These are phyloP conservation scores for Astragalus glycyphyllos DNA, from an alignment of 306 rosid genomes.

Conservation along the genomic window DNA sequence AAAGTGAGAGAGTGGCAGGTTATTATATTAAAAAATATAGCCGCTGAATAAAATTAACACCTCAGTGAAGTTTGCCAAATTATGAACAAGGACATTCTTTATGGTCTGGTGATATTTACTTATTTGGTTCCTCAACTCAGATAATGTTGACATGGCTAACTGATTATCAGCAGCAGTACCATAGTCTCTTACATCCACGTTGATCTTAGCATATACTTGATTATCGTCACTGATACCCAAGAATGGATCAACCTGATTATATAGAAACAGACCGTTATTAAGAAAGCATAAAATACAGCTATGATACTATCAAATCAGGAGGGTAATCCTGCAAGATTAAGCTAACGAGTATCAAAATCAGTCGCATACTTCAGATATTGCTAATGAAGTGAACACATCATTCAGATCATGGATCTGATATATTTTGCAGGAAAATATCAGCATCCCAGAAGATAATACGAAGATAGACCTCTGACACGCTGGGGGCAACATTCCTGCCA, in stretches of 20 bases:
- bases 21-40: neutral
- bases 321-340: slow-evolving; percentile 20
- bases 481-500: slow-evolving; percentile 70
- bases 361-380: slow-evolving; percentile 72
- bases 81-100: slow-evolving; percentile 64
- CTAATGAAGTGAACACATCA: slow-evolving; percentile 65
- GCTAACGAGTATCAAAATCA: slow-evolving; percentile 18
- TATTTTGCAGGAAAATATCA: slow-evolving; percentile 76
- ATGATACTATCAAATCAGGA: slow-evolving; percentile 16
- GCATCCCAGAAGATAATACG: slow-evolving; percentile 76
- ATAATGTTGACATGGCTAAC: slow-evolving; percentile 61
- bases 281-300: neutral
- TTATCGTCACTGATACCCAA: slow-evolving; percentile 75
- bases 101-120: slow-evolving; percentile 54
- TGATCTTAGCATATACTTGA: slow-evolving; percentile 73
- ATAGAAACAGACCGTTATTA: slow-evolving; percentile 24
- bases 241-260: slow-evolving; percentile 80
- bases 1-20: neutral
- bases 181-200: slow-evolving; percentile 63
- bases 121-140: slow-evolving; percentile 67
- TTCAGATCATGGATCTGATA: slow-evolving; percentile 77
- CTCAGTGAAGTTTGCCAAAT: slow-evolving; percentile 64
- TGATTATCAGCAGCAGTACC: slow-evolving; percentile 76
- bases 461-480: slow-evolving; percentile 74
- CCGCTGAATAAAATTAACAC: slow-evolving; percentile 50